Conservation (phyloP, 2,329 filamentous ascomycete species). For the Cryoendolithus antarcticus region DNA sequence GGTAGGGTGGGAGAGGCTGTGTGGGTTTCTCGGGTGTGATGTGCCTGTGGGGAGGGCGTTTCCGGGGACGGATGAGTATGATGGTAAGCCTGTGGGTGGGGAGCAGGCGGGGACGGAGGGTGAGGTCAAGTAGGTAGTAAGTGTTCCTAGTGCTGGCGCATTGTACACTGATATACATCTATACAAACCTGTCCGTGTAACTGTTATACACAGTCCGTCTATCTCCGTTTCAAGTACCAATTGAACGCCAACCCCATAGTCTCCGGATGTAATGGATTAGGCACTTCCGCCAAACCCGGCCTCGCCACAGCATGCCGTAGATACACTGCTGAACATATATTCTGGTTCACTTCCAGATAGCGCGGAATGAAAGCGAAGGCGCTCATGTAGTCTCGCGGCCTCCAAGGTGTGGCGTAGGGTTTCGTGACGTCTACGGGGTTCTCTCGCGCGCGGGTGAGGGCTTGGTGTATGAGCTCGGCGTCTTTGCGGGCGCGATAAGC, state of each 20-base stretch:
- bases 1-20: constrained; percentile 30
- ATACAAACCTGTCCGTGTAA: too few relatives aligned
- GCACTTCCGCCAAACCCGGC: constrained; percentile 59
- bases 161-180: too few relatives aligned
- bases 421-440: constrained; percentile 68
- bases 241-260: constrained; percentile 76
- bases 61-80: constrained; percentile 11
- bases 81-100: neutral
- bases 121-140: too few relatives aligned
- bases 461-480: constrained; percentile 39
- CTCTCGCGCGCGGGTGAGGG: constrained; percentile 53
- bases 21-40: constrained; percentile 27
- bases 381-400: constrained; percentile 72
- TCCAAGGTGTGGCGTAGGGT: constrained; percentile 86
- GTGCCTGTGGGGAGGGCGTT: constrained; percentile 24
- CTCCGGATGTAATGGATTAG: constrained; percentile 62
- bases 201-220: constrained; percentile 17
- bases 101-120: too few relatives aligned
- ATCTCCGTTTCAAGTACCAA: constrained; percentile 83
- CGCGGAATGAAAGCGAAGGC: constrained; percentile 90
- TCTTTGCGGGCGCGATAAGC: constrained; percentile 43
- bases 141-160: too few relatives aligned
- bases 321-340: constrained; percentile 91
- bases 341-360: constrained; percentile 96
- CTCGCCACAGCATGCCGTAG: constrained; percentile 85